Percentiles rank a stretch among this genome's conserved stretches.
Conservation (phyloP, 2,329 filamentous ascomycete species). For the Nothophaeocryptopus gaeumannii region DNA sequence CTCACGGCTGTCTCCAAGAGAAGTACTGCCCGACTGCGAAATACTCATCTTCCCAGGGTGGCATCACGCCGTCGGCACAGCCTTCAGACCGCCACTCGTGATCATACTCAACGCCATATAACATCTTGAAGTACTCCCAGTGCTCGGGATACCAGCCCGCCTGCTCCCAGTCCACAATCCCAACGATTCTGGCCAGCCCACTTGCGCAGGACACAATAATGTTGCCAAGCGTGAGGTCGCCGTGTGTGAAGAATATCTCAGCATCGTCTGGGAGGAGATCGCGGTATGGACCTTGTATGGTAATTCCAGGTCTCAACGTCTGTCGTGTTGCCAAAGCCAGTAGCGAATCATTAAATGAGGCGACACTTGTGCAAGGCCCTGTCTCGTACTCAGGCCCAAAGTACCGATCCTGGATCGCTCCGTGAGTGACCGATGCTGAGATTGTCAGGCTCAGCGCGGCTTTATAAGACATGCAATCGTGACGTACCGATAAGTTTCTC, state of each 20-base stretch:
- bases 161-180: slow-evolving; percentile 50
- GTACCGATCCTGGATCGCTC: not conserved
- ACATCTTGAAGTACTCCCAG: slow-evolving; percentile 40
- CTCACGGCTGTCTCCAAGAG: no score
- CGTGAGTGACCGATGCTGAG: not conserved
- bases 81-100: slow-evolving; percentile 2
- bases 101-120: not conserved
- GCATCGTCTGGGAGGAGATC: not conserved
- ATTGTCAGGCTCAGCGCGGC: not conserved
- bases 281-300: slow-evolving; percentile 1
- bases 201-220: slow-evolving; percentile 42
- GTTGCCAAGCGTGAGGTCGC: slow-evolving; percentile 33
- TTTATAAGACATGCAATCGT: not conserved
- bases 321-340: slow-evolving; percentile 1
- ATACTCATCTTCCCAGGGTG: no score
- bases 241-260: slow-evolving; percentile 6
- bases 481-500: not conserved
- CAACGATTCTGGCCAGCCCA: slow-evolving; percentile 38
- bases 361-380: not conserved
- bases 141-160: slow-evolving; percentile 50
- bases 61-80: not conserved
- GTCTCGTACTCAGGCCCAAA: not conserved
- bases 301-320: not conserved
- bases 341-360: slow-evolving; percentile 4
- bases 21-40: no score